Evolutionary conservation across 352 stramenopile genomes (phyloP), one percentile per base, ranked within the genome.

Genomic region (Phytophthora boehmeriae): DNA sequence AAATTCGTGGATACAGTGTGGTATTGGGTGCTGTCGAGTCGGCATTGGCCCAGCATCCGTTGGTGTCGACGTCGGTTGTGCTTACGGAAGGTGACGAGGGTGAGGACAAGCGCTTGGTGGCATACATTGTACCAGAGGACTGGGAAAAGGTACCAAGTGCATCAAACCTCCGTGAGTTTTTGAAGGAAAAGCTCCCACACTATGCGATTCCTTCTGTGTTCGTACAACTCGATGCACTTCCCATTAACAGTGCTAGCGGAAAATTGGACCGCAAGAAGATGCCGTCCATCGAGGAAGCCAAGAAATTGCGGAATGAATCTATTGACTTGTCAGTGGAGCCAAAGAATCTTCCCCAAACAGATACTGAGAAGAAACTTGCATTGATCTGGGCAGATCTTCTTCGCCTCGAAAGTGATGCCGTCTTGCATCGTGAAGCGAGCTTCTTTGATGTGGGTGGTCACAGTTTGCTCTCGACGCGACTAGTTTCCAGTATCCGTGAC

Each of bases 1-100:
- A 98, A 77, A 96, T 98, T 56, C 86, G 94, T 20, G 95, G 95
- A 38, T 98, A 98, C 69, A 97, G 90, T 41, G 90, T 98, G 4
- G 95, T 98, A 23, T 68, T 98, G 6, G 92, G 91, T 27, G 93
- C 93, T 16, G 82, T 98, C 2, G 92, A 97, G 67, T 90, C 88
- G 6, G 92, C 90, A 14, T 84, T 98, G 28, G 89, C 87, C 30
- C 80, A 94, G 68, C 90, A 96, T 47, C 70, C 78, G 35, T 71
- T 89, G 27, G 81, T 97, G 13, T 93, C 83, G 22, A 97, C 86
- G 13, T 91, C 82, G 1, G 88, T 95, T n/a, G 95, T 98, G 27
- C 76, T 98, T 11, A 96, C 90, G 0, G 88, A 98, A 64, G 91
- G 83, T 22, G 77, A 83, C 16, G 83, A 92, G 30, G 83, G 83